Evolutionary conservation across 2,329 filamentous ascomycete species (phyloP), one percentile per base, ranked within the genome.

Genomic region (Fusarium sp.): DNA sequence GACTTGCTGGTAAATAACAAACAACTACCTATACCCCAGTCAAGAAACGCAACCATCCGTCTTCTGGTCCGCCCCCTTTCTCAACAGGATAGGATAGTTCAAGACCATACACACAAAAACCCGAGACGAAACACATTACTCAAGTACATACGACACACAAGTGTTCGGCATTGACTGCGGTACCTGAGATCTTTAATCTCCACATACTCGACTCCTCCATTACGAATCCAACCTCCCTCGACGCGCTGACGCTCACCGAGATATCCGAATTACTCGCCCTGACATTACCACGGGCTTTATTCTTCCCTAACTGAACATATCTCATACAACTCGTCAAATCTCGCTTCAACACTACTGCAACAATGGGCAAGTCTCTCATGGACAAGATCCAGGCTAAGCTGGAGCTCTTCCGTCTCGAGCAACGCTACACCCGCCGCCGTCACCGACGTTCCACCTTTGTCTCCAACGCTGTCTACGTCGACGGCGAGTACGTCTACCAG

Each of bases 351-450:
- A 45, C 52, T 50, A 63, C 67, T 72, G 69, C 73, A 71, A 77
- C 49, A 71, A 86, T 86, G 84, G 83, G 82, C 51, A 81, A 84
- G 75, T 83, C 83, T 74, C 76, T 90, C 75, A 76, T 91, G 74
- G 85, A 88, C 64, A 85, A 86, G 78, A 86, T 90, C 78, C 86
- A 90, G 74, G 86, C 88, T 63, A 89, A 92, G 85, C 85, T 97
- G 75, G 94, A 98, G 85, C 89, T 98, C 77, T 96, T 97, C 86
- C 93, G 94, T 50, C 91, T 98, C 72, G 95, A 98, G 84, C 92
- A 98, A 84, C 92, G 94, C 75, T 98, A 98, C 85, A 97, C 95
- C 52, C 92, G 92, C 76, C 92, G 94, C 78, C 94, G 95, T 76
- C 82, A 90, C 75, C 93, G 95, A 74, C 93, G 95, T 79, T 95